phyloP scores from a whole-genome alignment of 371 early-diverging fungal species.

The Lichtheimia corymbifera region DNA sequence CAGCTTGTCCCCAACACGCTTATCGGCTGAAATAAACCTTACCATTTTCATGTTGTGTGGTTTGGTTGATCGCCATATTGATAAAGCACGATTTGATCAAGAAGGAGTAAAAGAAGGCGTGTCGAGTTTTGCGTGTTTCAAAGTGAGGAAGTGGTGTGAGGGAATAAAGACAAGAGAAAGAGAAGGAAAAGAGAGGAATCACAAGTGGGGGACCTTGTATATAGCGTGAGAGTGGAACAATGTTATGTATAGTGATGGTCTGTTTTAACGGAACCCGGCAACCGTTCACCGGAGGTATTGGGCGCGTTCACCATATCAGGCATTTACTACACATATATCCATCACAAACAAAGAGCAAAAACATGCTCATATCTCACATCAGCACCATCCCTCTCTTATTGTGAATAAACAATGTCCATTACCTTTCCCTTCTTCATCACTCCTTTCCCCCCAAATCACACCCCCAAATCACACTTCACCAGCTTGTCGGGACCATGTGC shows the following conservation, averaged over 20 bases:
- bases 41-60: slow-evolving; percentile 1
- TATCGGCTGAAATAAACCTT: not conserved
- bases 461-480: no score
- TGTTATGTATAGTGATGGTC: not conserved
- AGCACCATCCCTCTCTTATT: no score
- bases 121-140: not conserved
- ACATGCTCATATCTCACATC: not conserved
- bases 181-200: not conserved
- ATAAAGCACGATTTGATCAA: not conserved
- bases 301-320: not conserved
- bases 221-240: not conserved
- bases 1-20: not conserved
- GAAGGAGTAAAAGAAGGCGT: not conserved
- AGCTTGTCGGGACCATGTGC: no score
- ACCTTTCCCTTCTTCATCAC: no score
- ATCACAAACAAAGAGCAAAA: slow-evolving; percentile 2
- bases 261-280: not conserved
- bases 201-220: not conserved
- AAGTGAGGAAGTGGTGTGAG: not conserved
- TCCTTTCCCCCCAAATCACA: no score
- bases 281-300: not conserved
- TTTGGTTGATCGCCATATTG: slow-evolving; percentile 1
- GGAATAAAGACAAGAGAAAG: not conserved
- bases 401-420: no score
- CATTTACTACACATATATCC: not conserved